Conservation (phyloP, 2,329 filamentous ascomycete species). For the Phialemonium atrogriseum region DNA sequence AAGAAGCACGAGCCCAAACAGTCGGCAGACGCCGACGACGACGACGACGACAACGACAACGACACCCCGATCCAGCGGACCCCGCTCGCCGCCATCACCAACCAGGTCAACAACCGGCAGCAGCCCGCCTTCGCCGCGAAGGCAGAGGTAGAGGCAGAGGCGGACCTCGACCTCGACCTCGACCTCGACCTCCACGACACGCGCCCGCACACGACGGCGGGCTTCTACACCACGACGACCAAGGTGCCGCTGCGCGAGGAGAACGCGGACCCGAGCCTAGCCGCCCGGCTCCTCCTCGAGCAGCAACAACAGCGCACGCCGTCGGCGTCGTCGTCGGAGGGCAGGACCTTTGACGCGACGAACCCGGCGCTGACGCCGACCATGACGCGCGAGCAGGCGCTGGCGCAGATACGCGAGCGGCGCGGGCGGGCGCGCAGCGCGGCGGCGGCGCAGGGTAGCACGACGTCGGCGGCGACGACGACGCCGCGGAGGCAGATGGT, state of each 20-base stretch:
- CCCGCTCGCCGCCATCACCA: neutral
- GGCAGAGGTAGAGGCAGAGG: too few species aligned
- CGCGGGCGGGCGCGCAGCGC: conserved; percentile 52
- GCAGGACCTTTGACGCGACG: conserved; percentile 37
- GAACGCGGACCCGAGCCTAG: conserved; percentile 32
- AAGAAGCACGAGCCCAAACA: too few species aligned
- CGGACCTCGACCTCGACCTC: conserved; percentile 5
- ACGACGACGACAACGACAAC: conserved; percentile 8
- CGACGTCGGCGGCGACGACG: conserved; percentile 31
- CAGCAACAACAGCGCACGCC: conserved; percentile 31
- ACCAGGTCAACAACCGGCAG: too few species aligned
- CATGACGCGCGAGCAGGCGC: conserved; percentile 64
- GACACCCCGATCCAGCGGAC: conserved; percentile 1
- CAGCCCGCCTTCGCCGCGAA: too few species aligned
- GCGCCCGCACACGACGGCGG: conserved; percentile 37
- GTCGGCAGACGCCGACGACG: conserved; percentile 5
- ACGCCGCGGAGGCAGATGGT: conserved; percentile 54
- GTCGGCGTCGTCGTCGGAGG: conserved; percentile 17
- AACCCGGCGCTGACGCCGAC: conserved; percentile 55
- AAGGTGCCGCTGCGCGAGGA: conserved; percentile 43
- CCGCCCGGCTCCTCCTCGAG: conserved; percentile 27
- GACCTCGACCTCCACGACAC: conserved; percentile 7
- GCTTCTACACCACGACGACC: conserved; percentile 44
- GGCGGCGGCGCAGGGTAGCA: conserved; percentile 35
- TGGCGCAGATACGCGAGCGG: conserved; percentile 67